These are phyloP conservation scores for Pythium scleroteichum DNA, from an alignment of 352 stramenopile genomes.

Conservation along the genomic window DNA sequence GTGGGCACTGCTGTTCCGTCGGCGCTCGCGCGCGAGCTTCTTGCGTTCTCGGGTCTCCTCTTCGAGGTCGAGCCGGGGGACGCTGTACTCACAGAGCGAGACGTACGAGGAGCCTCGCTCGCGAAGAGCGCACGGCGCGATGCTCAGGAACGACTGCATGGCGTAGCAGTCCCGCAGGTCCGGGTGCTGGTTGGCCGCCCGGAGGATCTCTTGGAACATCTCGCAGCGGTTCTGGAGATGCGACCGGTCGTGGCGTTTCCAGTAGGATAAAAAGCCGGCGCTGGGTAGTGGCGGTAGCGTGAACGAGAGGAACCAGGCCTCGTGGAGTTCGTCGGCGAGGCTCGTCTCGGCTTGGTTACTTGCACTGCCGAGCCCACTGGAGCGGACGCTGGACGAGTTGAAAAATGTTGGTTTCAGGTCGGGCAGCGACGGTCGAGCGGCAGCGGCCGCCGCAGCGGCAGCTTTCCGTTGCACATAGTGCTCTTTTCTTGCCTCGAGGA, in stretches of 20 bases:
- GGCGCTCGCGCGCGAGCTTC: slow-evolving; percentile 65
- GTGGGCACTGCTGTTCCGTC: slow-evolving; percentile 73
- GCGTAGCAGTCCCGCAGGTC: slow-evolving; percentile 41
- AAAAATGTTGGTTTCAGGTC: not conserved
- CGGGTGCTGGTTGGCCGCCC: slow-evolving; percentile 35
- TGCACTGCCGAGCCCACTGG: not conserved
- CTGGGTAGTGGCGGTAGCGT: slow-evolving; percentile 66
- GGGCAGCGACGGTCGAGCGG: slow-evolving; percentile 4
- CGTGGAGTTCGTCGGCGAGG: slow-evolving; percentile 23
- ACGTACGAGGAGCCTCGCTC: slow-evolving; percentile 81
- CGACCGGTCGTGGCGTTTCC: slow-evolving; percentile 76
- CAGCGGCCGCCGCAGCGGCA: not conserved
- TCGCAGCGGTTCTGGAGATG: slow-evolving; percentile 71
- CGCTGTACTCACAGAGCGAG: slow-evolving; percentile 74
- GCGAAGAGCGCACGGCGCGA: slow-evolving; percentile 48
- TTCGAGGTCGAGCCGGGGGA: slow-evolving; percentile 63
- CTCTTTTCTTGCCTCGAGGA: slow-evolving; percentile 60
- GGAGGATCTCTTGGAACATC: slow-evolving; percentile 74
- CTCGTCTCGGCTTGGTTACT: not conserved
- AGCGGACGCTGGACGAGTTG: slow-evolving; percentile 4
- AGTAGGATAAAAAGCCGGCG: slow-evolving; percentile 77
- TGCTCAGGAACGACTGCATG: slow-evolving; percentile 60
- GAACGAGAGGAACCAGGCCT: slow-evolving; percentile 62
- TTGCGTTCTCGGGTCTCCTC: slow-evolving; percentile 75
- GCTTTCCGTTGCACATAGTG: slow-evolving; percentile 41